A percentile compares a stretch with the other conserved stretches of the same genome.
These are phyloP conservation scores for Pseudoneurospora amorphoporcata DNA, from an alignment of 495 filamentous ascomycete genomes.

Conservation along the genomic window DNA sequence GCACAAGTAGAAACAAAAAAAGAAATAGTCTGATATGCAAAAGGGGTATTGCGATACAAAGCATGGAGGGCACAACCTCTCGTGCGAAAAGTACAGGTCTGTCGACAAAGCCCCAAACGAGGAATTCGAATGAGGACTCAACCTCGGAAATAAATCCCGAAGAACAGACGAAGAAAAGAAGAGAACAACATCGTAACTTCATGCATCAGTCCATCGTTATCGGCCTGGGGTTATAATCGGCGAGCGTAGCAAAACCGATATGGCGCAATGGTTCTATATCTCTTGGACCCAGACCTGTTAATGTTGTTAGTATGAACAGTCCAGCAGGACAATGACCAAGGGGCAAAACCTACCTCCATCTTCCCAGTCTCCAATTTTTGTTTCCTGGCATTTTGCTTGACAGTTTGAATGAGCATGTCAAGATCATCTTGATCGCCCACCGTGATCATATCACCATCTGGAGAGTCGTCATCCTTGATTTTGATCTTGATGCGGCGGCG, in stretches of 20 bases:
- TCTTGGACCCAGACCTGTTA: conserved; percentile 60
- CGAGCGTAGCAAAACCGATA: background rate
- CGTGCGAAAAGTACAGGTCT: background rate
- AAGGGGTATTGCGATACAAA: background rate
- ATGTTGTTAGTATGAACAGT: conserved; percentile 12
- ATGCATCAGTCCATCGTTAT: background rate
- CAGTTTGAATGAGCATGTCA: conserved; percentile 65
- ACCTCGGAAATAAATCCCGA: background rate
- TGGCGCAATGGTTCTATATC: conserved; percentile 18
- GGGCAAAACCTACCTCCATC: conserved; percentile 67
- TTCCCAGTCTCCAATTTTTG: conserved; percentile 80
- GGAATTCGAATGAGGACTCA: background rate
- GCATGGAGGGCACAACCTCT: background rate
- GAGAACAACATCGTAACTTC: background rate
- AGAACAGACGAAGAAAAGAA: background rate
- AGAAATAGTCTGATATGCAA: background rate
- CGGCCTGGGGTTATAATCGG: background rate
- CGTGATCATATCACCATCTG: conserved; percentile 84
- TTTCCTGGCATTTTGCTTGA: conserved; percentile 56
- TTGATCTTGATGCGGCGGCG: conserved; percentile 65
- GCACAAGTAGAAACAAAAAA: background rate
- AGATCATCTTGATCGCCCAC: conserved; percentile 95
- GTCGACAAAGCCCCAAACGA: background rate
- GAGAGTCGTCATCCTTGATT: conserved; percentile 66
- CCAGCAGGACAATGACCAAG: background rate